phyloP scores from a whole-genome alignment of 1,284 basidiomycete species.

The Coniferiporia weirii region DNA sequence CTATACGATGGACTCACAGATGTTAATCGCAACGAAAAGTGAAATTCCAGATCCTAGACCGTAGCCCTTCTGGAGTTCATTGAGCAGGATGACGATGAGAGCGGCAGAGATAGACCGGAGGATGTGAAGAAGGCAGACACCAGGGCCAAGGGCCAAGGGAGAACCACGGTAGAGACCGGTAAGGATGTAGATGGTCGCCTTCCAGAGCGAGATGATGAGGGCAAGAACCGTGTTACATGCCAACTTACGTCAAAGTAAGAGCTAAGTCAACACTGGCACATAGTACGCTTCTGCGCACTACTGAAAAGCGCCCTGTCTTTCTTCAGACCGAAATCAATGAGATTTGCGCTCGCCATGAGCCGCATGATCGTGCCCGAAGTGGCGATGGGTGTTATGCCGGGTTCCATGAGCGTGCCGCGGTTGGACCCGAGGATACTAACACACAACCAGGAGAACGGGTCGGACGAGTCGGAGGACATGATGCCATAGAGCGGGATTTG shows the following conservation, averaged over 20 bases:
- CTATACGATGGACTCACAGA: constrained; percentile 99
- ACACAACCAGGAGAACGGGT: constrained; percentile 99
- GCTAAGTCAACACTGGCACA: constrained; percentile 36
- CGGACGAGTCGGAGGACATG: constrained; percentile 96
- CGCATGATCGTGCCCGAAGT: constrained; percentile 99
- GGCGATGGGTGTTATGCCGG: constrained; percentile 96
- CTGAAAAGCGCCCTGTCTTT: constrained; percentile 96
- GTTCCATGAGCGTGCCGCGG: constrained; percentile 97
- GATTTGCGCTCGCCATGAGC: constrained; percentile 93
- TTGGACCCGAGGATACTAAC: constrained; percentile 98
- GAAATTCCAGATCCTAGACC: constrained; percentile 98
- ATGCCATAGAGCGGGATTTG: constrained; percentile 97
- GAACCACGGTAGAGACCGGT: constrained; percentile 97
- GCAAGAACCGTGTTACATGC: constrained; percentile 72
- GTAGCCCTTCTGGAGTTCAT: constrained; percentile 98
- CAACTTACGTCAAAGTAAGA: constrained; percentile 12
- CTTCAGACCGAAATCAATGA: constrained; percentile 96
- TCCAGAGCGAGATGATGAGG: constrained; percentile 93
- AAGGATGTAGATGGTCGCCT: constrained; percentile 95
- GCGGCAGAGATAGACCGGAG: constrained; percentile 93
- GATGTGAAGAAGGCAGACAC: constrained; percentile 93
- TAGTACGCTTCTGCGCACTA: constrained; percentile 94
- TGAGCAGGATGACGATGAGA: constrained; percentile 96
- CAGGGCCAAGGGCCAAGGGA: constrained; percentile 90
- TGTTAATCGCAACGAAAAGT: constrained; percentile 99